phyloP scores from a whole-genome alignment of 2,329 filamentous ascomycete genomes.

The Aureobasidium namibiae region DNA sequence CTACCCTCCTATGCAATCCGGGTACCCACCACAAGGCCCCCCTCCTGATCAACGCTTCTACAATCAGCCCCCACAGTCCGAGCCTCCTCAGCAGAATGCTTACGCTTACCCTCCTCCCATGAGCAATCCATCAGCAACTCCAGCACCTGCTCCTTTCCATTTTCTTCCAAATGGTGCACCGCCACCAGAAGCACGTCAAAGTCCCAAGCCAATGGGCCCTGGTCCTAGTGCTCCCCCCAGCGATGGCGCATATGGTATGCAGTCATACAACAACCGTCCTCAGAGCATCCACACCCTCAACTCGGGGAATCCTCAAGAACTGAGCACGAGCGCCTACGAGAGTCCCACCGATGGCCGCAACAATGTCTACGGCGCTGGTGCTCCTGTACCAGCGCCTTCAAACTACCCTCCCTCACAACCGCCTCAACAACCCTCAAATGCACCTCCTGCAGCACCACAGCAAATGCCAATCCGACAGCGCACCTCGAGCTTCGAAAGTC shows the following conservation, averaged over 20 bases:
- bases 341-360: constrained; percentile 39
- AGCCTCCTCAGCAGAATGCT: constrained; percentile 16
- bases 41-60: constrained; percentile 17
- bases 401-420: constrained; percentile 2
- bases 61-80: constrained; percentile 7
- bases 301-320: constrained; percentile 37
- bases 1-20: constrained; percentile 41
- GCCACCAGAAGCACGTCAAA: constrained; percentile 16
- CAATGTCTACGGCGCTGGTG: constrained; percentile 20
- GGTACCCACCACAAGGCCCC: constrained; percentile 26
- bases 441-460: constrained; percentile 13
- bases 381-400: constrained; percentile 4
- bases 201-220: constrained; percentile 16
- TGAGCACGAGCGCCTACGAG: constrained; percentile 39
- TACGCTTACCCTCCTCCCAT: constrained; percentile 13
- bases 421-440: constrained; percentile 10
- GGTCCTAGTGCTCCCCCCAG: constrained; percentile 17
- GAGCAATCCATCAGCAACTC: constrained; percentile 14
- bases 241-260: constrained; percentile 20
- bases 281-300: constrained; percentile 31
- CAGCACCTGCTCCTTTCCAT: constrained; percentile 25
- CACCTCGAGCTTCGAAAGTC: constrained; percentile 23
- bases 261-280: constrained; percentile 27
- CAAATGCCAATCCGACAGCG: constrained; percentile 18
- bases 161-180: constrained; percentile 27